phyloP scores from a whole-genome alignment of 179 eudicot species.

The Patellifolia procumbens region DNA sequence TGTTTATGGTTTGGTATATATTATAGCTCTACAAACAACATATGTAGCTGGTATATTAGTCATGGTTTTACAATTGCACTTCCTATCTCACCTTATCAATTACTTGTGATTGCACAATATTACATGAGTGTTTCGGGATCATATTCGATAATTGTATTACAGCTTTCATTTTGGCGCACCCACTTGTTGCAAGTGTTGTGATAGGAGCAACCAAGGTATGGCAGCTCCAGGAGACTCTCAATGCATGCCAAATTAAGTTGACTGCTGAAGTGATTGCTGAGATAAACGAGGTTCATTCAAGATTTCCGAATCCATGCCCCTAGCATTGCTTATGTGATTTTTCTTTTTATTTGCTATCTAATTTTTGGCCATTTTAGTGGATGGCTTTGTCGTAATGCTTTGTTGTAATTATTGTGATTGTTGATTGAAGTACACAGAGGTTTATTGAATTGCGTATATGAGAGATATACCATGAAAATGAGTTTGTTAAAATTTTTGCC shows the following conservation, averaged over 20 bases:
- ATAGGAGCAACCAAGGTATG: conserved; percentile 89
- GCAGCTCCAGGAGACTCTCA: conserved; percentile 75
- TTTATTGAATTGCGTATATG: too few species aligned
- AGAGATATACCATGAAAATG: too few species aligned
- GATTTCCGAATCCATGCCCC: conserved; percentile 81
- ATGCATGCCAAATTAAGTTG: conserved; percentile 60
- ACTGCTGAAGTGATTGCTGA: conserved; percentile 57
- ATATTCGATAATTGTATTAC: conserved; percentile 23
- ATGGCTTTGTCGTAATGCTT: too few species aligned
- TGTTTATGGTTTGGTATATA: too few species aligned
- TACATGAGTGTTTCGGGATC: not conserved
- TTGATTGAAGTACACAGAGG: too few species aligned
- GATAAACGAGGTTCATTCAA: conserved; percentile 64
- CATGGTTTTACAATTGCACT: too few species aligned
- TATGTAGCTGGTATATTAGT: too few species aligned
- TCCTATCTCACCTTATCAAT: not conserved
- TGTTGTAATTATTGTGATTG: too few species aligned
- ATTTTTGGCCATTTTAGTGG: not conserved
- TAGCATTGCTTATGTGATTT: conserved; percentile 11
- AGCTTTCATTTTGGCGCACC: conserved; percentile 83
- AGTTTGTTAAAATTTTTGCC: too few species aligned
- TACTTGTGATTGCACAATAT: not conserved
- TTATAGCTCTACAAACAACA: too few species aligned
- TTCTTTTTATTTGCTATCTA: not conserved
- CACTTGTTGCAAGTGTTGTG: conserved; percentile 75